A percentile compares a stretch with the other conserved stretches of the same genome.
Evolutionary conservation across 495 filamentous ascomycete genomes (phyloP).

Genomic region (Acidiella bohemica): DNA sequence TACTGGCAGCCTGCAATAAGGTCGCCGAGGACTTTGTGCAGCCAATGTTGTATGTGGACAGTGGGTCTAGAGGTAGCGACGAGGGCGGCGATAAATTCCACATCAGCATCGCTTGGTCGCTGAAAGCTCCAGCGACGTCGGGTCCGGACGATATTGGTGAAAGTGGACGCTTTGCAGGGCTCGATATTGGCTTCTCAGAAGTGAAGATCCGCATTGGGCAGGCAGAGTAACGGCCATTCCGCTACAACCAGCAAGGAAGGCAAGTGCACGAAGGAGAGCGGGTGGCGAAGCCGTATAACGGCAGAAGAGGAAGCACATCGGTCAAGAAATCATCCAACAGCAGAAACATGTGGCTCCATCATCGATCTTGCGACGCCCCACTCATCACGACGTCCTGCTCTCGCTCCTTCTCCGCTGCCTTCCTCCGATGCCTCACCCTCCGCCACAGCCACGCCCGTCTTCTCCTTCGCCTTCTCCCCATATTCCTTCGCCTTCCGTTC

Average conservation of each 20-base stretch:
- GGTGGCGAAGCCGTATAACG: too few relatives aligned
- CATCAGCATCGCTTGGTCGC: not conserved
- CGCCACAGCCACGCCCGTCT: too few relatives aligned
- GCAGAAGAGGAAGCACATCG: too few relatives aligned
- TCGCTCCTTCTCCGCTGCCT: too few relatives aligned
- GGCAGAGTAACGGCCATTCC: not conserved
- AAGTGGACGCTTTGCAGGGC: not conserved
- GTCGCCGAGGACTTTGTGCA: constrained; percentile 47
- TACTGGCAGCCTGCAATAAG: constrained; percentile 54
- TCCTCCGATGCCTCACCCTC: too few relatives aligned
- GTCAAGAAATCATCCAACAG: too few relatives aligned
- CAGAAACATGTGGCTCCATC: too few relatives aligned
- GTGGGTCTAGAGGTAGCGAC: not conserved
- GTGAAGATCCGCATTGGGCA: not conserved
- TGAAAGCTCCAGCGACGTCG: not conserved
- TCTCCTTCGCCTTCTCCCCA: too few relatives aligned
- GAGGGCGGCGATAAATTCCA: not conserved
- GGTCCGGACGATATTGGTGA: not conserved
- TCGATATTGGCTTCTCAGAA: not conserved
- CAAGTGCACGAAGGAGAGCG: too few relatives aligned
- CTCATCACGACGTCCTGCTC: too few relatives aligned
- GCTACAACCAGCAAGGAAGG: not conserved
- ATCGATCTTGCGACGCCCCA: too few relatives aligned
- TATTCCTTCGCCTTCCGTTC: too few relatives aligned
- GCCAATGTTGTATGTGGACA: constrained; percentile 50